phyloP scores from a whole-genome alignment of 805 yeast genomes.

The Starmerella kuoi region DNA sequence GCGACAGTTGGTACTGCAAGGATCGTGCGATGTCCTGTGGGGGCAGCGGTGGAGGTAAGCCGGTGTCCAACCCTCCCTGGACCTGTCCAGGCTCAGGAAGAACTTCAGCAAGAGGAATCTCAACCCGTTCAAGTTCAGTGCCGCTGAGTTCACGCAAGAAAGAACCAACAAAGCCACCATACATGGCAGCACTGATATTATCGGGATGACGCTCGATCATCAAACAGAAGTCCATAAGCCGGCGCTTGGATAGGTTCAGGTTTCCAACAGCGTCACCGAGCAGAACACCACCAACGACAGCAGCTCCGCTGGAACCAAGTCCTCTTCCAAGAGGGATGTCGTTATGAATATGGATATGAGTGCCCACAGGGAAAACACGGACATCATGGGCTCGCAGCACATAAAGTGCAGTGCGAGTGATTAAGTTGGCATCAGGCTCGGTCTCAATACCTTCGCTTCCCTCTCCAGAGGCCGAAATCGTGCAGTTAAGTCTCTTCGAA shows the following conservation, averaged over 20 bases:
- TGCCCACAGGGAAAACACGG: constrained; percentile 68
- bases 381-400: constrained; percentile 75
- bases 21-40: constrained; percentile 82
- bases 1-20: constrained; percentile 72
- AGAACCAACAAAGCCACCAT: constrained; percentile 97
- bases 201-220: constrained; percentile 99
- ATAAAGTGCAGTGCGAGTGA: constrained; percentile 86
- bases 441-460: constrained; percentile 76
- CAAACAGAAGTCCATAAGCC: constrained; percentile 86
- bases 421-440: constrained; percentile 63
- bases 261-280: constrained; percentile 77
- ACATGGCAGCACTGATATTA: constrained; percentile 96
- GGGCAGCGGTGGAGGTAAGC: constrained; percentile 64
- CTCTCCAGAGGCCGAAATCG: constrained; percentile 57
- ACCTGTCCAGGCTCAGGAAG: constrained; percentile 52
- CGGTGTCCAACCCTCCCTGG: constrained; percentile 54
- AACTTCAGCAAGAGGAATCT: constrained; percentile 74
- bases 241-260: constrained; percentile 56
- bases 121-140: constrained; percentile 59
- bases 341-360: constrained; percentile 65
- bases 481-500: constrained; percentile 37
- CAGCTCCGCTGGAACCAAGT: constrained; percentile 94
- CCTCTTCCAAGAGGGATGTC: constrained; percentile 97
- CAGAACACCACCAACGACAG: constrained; percentile 92
- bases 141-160: constrained; percentile 69